Evolutionary conservation across 306 rosid genomes (phyloP).

Genomic region (Boehmeria nivea): DNA sequence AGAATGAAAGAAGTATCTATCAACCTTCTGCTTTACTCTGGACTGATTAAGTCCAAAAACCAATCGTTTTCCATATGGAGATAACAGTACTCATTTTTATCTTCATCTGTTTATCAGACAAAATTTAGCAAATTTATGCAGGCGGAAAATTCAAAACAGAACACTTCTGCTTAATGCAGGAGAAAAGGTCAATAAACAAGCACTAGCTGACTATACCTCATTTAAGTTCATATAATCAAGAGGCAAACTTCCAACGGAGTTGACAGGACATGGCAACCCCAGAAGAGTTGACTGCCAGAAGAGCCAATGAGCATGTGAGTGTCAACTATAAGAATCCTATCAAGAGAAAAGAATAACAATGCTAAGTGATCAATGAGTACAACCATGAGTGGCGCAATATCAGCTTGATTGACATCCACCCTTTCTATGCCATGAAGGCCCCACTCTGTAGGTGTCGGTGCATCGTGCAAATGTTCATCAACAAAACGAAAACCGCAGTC

Average conservation of each 20-base stretch:
- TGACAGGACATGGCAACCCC: conserved; percentile 80
- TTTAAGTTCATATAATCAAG: conserved; percentile 57
- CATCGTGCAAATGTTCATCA: conserved; percentile 73
- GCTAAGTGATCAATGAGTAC: conserved; percentile 16
- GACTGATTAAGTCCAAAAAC: no score
- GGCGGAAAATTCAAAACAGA: no score
- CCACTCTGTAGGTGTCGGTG: conserved; percentile 81
- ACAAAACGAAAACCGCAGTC: conserved; percentile 66
- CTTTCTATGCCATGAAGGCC: conserved; percentile 74
- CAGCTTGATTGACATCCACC: conserved; percentile 94
- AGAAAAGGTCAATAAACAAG: no score
- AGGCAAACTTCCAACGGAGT: conserved; percentile 87
- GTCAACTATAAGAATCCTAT: conserved; percentile 14
- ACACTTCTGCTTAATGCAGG: no score
- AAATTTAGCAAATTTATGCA: no score
- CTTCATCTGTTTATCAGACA: no score
- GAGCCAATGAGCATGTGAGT: conserved; percentile 30
- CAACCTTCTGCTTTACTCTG: conserved; percentile 17
- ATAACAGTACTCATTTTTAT: no score
- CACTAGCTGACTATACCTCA: conserved; percentile 42
- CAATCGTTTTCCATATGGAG: no score
- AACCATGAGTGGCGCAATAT: conserved; percentile 90
- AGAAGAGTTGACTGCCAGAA: conserved; percentile 75
- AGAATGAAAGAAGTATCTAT: conserved; percentile 15
- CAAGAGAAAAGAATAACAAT: conserved; percentile 10